Base-by-base conservation (phyloP, 306 rosid genomes). In the Fragaria ananassa region DNA sequence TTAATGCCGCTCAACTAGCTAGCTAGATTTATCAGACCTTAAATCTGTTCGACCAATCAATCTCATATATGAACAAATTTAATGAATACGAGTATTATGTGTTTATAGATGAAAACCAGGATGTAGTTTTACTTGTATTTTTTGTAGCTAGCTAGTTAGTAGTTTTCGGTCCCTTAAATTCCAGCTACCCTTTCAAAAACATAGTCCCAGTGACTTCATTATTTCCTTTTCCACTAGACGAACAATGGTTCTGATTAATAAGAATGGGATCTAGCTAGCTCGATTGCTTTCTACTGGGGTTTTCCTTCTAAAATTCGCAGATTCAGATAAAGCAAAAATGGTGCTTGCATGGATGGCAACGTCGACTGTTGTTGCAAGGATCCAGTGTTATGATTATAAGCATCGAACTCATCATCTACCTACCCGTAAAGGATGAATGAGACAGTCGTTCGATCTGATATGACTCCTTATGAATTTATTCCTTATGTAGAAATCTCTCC, bases 281-380 rank as follows among this genome's bases (percentile, higher is more conserved):
- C 35, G 35, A 3, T 31, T 42, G 49, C 14, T 45, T 37, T 37
- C 5, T 11, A 2, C 10, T 45, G 49, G 49, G 49, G 3, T 3
- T 45, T 45, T 4, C 49, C 49, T 45, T 37, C 1, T 31, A 5
- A 37, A 37, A 37, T 10, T 58, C 18, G 13, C 63, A 23, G 5
- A 23, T 3, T 23, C 8, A 23, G 4, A 4, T 6, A 58, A 58
- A 58, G 64, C 64, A 25, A 25, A 23, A 23, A 11, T 58, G 64
- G 64, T 25, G 64, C 64, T 58, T 25, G 35, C 64, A 58, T 58
- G 64, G 64, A 58, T 58, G 64, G 64, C 64, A 58, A 58, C 64
- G 13, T 10, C 17, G 8, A 58, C 18, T 58, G 64, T 27, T 58
- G 64, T 13, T 25, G 37, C 2, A 5, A 25, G 23, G 35, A 58